Evolutionary conservation across 1,139 yeast genomes (phyloP).

Genomic region (Kodamaea alishanica): DNA sequence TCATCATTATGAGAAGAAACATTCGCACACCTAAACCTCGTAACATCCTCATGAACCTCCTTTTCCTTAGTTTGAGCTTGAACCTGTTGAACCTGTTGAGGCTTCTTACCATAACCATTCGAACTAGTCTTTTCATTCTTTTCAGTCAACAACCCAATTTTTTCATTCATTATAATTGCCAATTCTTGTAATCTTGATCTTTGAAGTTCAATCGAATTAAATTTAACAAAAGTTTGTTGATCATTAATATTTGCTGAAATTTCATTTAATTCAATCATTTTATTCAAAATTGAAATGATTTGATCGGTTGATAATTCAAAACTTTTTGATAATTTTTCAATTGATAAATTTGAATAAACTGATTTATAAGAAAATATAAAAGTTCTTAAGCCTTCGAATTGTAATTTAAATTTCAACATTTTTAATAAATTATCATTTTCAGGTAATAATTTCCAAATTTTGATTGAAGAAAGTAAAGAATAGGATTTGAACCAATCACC

Average conservation of each 20-base stretch:
- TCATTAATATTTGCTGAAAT: slow-evolving; percentile 60
- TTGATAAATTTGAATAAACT: slow-evolving; percentile 72
- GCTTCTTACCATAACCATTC: slow-evolving; percentile 59
- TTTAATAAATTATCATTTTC: slow-evolving; percentile 61
- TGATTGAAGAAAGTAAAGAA: slow-evolving; percentile 67
- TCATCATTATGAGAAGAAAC: slow-evolving; percentile 47
- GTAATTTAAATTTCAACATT: slow-evolving; percentile 74
- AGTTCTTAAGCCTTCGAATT: slow-evolving; percentile 86
- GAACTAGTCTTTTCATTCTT: slow-evolving; percentile 82
- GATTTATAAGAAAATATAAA: slow-evolving; percentile 81
- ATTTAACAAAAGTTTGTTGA: slow-evolving; percentile 53
- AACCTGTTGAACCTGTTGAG: slow-evolving; percentile 35
- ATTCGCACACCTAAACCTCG: slow-evolving; percentile 45
- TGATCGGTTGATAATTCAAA: slow-evolving; percentile 60
- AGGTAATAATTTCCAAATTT: slow-evolving; percentile 85
- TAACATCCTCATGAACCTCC: slow-evolving; percentile 35
- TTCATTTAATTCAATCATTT: slow-evolving; percentile 76
- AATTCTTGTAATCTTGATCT: slow-evolving; percentile 84
- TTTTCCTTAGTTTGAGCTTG: slow-evolving; percentile 36
- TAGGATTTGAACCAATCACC: slow-evolving; percentile 89
- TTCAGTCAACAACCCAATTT: slow-evolving; percentile 75
- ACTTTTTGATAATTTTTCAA: slow-evolving; percentile 57
- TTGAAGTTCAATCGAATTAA: slow-evolving; percentile 72
- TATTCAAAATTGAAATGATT: slow-evolving; percentile 62
- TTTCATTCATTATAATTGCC: slow-evolving; percentile 84